Percentiles rank a stretch among this genome's conserved stretches.
phyloP scores from a whole-genome alignment of 2,329 filamentous ascomycete genomes.

The Fusarium coicis region DNA sequence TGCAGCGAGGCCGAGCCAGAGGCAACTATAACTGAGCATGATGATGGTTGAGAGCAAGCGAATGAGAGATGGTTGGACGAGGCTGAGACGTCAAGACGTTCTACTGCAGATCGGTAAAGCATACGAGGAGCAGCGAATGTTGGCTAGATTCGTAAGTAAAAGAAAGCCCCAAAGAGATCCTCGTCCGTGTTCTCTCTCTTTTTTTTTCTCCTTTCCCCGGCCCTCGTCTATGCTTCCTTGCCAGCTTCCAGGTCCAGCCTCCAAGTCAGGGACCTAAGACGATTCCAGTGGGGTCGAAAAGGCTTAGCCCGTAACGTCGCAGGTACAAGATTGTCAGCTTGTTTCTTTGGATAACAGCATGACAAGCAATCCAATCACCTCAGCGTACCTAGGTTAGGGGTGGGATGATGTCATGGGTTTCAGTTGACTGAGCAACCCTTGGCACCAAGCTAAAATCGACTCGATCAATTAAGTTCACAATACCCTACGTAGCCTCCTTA shows the following conservation, averaged over 20 bases:
- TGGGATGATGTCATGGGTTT: constrained; percentile 45
- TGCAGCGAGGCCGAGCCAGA: constrained; percentile 39
- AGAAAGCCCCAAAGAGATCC: constrained; percentile 2
- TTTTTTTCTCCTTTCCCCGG: constrained; percentile 11
- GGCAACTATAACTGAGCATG: constrained; percentile 36
- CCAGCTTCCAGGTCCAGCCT: constrained; percentile 16
- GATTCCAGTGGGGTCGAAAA: constrained; percentile 34
- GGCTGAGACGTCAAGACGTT: constrained; percentile 18
- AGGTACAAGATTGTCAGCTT: constrained; percentile 29
- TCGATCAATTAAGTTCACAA: neutral
- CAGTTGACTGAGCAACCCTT: constrained; percentile 48
- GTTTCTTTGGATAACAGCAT: constrained; percentile 33
- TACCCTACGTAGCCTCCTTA: neutral
- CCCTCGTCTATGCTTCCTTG: constrained; percentile 17
- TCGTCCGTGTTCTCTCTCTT: constrained; percentile 7
- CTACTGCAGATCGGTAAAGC: constrained; percentile 26
- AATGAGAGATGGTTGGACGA: constrained; percentile 6
- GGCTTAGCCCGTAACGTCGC: constrained; percentile 25
- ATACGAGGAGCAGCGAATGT: constrained; percentile 9
- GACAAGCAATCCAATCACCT: constrained; percentile 4
- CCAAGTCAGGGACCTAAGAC: constrained; percentile 30
- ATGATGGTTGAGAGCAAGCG: constrained; percentile 11
- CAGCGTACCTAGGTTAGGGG: constrained; percentile 1
- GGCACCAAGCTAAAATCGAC: neutral
- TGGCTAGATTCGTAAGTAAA: constrained; percentile 4